phyloP scores from a whole-genome alignment of 1,284 basidiomycete species.

The Ustilago lituana region DNA sequence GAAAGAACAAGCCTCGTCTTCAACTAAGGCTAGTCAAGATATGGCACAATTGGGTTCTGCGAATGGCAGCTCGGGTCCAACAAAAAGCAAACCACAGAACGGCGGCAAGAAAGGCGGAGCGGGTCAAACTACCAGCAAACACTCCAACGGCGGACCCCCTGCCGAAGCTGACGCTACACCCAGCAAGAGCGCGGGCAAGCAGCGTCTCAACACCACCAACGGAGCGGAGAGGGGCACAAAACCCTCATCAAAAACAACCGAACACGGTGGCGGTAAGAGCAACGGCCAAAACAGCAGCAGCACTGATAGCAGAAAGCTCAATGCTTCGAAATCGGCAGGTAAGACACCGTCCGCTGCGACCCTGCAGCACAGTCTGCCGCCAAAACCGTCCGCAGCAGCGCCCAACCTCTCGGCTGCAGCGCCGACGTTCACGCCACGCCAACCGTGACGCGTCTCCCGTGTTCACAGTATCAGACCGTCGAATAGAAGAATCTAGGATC shows the following conservation, averaged over 20 bases:
- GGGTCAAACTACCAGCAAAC: constrained; percentile 8
- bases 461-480: neutral
- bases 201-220: neutral
- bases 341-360: neutral
- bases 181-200: too few species aligned
- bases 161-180: neutral
- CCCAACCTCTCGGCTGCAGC: constrained; percentile 30
- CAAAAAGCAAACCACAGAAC: constrained; percentile 17
- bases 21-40: constrained; percentile 4
- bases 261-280: constrained; percentile 1
- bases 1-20: constrained; percentile 1
- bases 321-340: too few species aligned
- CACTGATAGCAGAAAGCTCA: too few species aligned
- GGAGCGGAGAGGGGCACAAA: constrained; percentile 6
- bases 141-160: constrained; percentile 7
- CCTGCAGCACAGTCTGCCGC: constrained; percentile 11
- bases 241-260: constrained; percentile 4
- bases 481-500: too few species aligned
- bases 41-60: neutral
- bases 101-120: constrained; percentile 17
- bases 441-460: neutral
- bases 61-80: constrained; percentile 3
- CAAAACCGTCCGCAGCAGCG: constrained; percentile 12
- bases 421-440: constrained; percentile 28
- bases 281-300: constrained; percentile 5